phyloP scores from a whole-genome alignment of 2,329 filamentous ascomycete genomes.

The Colletotrichum spaethianum region DNA sequence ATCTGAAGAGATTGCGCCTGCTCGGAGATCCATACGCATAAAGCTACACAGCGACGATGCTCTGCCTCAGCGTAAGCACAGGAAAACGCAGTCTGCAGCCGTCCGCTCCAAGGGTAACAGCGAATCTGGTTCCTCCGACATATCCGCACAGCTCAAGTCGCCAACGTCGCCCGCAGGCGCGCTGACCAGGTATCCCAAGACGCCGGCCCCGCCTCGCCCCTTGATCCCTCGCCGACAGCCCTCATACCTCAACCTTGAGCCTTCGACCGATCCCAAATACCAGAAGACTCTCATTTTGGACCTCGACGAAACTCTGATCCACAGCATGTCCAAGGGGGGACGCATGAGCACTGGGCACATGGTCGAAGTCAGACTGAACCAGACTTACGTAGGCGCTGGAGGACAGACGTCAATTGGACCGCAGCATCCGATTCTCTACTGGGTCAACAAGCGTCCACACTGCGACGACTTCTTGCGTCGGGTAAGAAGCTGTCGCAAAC shows the following conservation, averaged over 20 bases:
- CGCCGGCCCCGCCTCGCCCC: constrained; percentile 89
- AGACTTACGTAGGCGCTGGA: constrained; percentile 76
- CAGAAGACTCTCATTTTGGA: constrained; percentile 97
- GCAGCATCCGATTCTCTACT: constrained; percentile 97
- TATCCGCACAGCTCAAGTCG: constrained; percentile 90
- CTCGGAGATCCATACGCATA: constrained; percentile 88
- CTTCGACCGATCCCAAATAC: constrained; percentile 66
- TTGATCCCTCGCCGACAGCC: constrained; percentile 91
- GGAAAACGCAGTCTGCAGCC: constrained; percentile 69
- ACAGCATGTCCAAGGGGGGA: constrained; percentile 97
- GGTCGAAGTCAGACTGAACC: constrained; percentile 95
- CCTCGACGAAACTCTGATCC: constrained; percentile 96
- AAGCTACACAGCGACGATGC: constrained; percentile 88
- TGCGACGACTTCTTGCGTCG: constrained; percentile 97
- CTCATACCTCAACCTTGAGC: constrained; percentile 80
- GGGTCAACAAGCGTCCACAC: constrained; percentile 96
- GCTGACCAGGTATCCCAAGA: constrained; percentile 91
- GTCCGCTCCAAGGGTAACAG: constrained; percentile 59
- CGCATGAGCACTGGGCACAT: constrained; percentile 97
- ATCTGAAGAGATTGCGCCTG: constrained; percentile 75
- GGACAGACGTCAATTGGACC: constrained; percentile 79
- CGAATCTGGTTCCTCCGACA: constrained; percentile 58
- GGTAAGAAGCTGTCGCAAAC: constrained; percentile 59
- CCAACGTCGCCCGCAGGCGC: constrained; percentile 86
- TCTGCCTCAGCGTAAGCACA: constrained; percentile 79